Conservation (phyloP, 441 rosid genomes). For the Pelargonium cotyledonis region DNA sequence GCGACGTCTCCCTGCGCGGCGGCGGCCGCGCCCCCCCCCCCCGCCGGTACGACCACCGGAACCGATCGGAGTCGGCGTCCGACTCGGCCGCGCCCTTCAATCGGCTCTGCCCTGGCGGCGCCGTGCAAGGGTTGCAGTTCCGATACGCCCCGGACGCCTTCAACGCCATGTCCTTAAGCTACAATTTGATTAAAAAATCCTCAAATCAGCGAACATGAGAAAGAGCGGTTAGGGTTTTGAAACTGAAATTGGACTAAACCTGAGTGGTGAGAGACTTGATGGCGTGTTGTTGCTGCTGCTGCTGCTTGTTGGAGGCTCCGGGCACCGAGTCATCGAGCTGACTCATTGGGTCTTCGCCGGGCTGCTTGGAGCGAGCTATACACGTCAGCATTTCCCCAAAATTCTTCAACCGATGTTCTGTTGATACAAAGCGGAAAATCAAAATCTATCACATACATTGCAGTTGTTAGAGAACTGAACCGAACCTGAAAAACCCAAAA, state of each 20-base stretch:
- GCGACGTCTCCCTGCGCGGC: no score
- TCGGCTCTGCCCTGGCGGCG: constrained; percentile 34
- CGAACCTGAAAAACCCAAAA: background rate
- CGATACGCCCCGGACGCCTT: constrained; percentile 95
- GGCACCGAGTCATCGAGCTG: constrained; percentile 45
- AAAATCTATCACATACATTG: background rate
- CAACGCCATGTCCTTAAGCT: constrained; percentile 87
- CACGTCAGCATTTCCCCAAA: constrained; percentile 70
- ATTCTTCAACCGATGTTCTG: background rate
- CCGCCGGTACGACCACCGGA: constrained; percentile 61
- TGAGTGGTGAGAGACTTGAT: constrained; percentile 79
- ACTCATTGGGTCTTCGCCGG: constrained; percentile 57
- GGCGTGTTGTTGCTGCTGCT: constrained; percentile 33
- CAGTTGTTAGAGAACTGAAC: background rate
- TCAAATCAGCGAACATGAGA: background rate
- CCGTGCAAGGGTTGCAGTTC: constrained; percentile 77
- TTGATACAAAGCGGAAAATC: background rate
- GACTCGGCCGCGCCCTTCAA: constrained; percentile 36
- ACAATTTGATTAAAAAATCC: constrained; percentile 6
- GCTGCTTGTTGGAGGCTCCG: constrained; percentile 19
- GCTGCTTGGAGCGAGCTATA: constrained; percentile 82
- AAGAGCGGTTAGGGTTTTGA: background rate
- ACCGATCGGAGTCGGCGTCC: constrained; percentile 57
- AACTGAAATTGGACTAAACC: constrained; percentile 25
- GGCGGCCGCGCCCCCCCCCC: no score